Base-by-base conservation (phyloP, 2,329 filamentous ascomycete species). In the Zopfia rhizophila region DNA sequence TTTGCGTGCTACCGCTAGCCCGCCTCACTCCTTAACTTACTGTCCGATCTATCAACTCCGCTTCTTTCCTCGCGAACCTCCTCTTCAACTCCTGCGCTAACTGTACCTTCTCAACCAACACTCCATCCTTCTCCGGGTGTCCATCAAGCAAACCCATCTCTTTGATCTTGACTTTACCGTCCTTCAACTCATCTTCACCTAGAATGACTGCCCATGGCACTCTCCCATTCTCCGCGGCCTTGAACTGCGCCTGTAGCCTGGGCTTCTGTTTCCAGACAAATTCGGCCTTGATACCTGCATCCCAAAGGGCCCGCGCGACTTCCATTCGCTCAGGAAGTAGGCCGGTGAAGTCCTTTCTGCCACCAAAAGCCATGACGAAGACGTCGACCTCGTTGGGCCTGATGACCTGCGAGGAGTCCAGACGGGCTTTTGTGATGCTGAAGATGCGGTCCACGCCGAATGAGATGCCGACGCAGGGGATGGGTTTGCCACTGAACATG, bases 401-500 rank as follows among this genome's bases (percentile, higher is more conserved):
- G 39, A 85, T 75, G 21, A 74, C 58, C 14, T 79, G 72, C 42
- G 76, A 81, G 45, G 81, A 82, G 51, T 83, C 84, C 69, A 90
- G 81, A 36, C 86, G 82, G 10, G 90, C 87, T 72, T 96, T 92
- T 55, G 88, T 90, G 66, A 97, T 92, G 60, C 89, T 91, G 76
- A 96, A 96, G 65, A 97, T 97, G 60, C 93, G 87, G 73, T 97
- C 93, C 36, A 97, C 90, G 43, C 93, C 93, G 66, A 97, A 97
- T 2, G 92, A 96, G 58, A 96, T 89, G 53, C 90, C 90, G 5
- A 94, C 89, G 60, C 90, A 93, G n/a, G 90, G 93, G 44, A 97
- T 91, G 68, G 92, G 86, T 75, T 92, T 93, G 61, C 87, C 87
- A 44, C 85, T 87, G 78, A 96, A 97, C 90, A 96, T 96, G 75